These are phyloP conservation scores for Linnemannia schmuckeri DNA, from an alignment of 192 early-diverging fungal genomes.

Conservation along the genomic window DNA sequence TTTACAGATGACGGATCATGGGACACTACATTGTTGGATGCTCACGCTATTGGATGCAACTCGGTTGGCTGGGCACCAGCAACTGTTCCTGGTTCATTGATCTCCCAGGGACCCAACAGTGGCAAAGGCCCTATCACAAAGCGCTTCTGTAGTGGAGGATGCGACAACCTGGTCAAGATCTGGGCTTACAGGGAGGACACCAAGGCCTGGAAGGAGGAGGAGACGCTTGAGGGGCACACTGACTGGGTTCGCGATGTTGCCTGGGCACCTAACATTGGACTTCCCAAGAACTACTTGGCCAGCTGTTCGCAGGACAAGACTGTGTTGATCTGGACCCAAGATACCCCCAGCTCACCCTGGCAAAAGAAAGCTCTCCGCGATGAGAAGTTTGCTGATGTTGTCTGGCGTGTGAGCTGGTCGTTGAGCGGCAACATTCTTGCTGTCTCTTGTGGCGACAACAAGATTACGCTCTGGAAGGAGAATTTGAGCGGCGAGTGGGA, in stretches of 20 bases:
- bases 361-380: constrained; percentile 75
- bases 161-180: constrained; percentile 97
- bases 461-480: constrained; percentile 97
- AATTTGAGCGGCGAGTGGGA: constrained; percentile 93
- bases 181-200: constrained; percentile 88
- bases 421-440: constrained; percentile 95
- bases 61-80: constrained; percentile 96
- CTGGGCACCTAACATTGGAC: constrained; percentile 95
- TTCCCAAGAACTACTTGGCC: constrained; percentile 90
- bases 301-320: constrained; percentile 98
- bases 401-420: constrained; percentile 99
- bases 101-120: constrained; percentile 66
- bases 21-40: constrained; percentile 84
- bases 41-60: constrained; percentile 93
- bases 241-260: constrained; percentile 99
- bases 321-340: constrained; percentile 96
- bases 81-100: constrained; percentile 80
- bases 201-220: constrained; percentile 85
- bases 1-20: constrained; percentile 85
- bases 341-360: constrained; percentile 78
- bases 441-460: constrained; percentile 97
- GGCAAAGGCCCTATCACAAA: constrained; percentile 73
- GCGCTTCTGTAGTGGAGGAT: constrained; percentile 93
- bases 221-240: constrained; percentile 87
- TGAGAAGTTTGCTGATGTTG: constrained; percentile 93